Base-by-base conservation (phyloP, 805 yeast genomes). In the Kodamaea laetipori region DNA sequence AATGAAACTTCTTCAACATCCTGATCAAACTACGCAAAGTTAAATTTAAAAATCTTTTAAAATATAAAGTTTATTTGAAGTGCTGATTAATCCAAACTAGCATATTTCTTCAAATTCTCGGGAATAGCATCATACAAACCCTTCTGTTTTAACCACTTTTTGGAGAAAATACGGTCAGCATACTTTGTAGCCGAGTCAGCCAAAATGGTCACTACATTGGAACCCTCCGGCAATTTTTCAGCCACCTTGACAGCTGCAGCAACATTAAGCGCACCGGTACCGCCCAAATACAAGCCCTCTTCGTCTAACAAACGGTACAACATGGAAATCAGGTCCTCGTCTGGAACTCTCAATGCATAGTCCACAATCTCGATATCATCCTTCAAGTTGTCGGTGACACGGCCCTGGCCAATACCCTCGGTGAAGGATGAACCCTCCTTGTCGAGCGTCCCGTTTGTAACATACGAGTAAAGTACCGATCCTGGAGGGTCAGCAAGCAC, bases 401-500 rank as follows among this genome's bases (percentile, higher is more conserved):
- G 77, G 37, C 96, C 96, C 67, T 90, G 97, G 21, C 97, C 97
- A 67, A 90, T 89, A 24, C 97, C 97, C 68, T 90, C 97, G 21
- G 97, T 90, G 64, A 90, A 89, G 0, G 95, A 85, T 3, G 88
- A 80, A 23, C 97, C 97, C 1, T 77, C 74, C 56, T 90, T 78
- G 33, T 80, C 88, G 44, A 84, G 66, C 8, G 77, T 73, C 58
- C 82, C 70, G 12, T 81, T 80, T 4, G 86, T 72, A 47, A 90
- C 80, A 59, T 83, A 89, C 7, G 89, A 79, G 67, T 86, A 87
- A 36, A 90, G 74, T 39, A 86, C 86, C 3, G 94, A 83, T 45
- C 97, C 97, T 10, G 97, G 97, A 16, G 97, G 97, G 64, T 90
- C 97, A 1, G 97, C 96, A 46, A 88, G 78, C 41, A 75, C 81